Conservation (phyloP, 495 filamentous ascomycete genomes). For the Chlorociboria aeruginascens region DNA sequence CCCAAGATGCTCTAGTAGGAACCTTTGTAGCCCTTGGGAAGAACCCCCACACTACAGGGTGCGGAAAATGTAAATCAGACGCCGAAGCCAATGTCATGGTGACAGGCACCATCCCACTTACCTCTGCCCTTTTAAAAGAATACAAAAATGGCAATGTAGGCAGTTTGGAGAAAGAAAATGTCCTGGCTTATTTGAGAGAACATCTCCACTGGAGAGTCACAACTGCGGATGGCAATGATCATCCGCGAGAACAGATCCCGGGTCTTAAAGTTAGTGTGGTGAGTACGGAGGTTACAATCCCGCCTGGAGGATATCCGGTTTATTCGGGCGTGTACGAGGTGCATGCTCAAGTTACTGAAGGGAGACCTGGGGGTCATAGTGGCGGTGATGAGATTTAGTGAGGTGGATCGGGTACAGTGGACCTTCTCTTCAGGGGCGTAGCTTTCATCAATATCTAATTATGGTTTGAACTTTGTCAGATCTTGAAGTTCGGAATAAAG, state of each 20-base stretch:
- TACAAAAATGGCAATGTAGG: conserved; percentile 20
- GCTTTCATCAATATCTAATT: too few species aligned
- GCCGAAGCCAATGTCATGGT: conserved; percentile 20
- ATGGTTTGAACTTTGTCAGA: too few species aligned
- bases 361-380: conserved; percentile 20
- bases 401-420: too few species aligned
- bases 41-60: conserved; percentile 17
- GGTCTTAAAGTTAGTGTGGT: conserved; percentile 26
- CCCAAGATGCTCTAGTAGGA: conserved; percentile 27
- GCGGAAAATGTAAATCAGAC: conserved; percentile 25
- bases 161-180: conserved; percentile 21
- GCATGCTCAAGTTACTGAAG: conserved; percentile 25
- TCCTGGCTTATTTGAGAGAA: conserved; percentile 24
- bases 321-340: conserved; percentile 25
- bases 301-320: conserved; percentile 16
- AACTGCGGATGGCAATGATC: conserved; percentile 25
- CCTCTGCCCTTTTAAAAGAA: conserved; percentile 27
- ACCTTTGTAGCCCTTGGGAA: conserved; percentile 28
- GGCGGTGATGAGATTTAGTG: neutral
- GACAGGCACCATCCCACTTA: conserved; percentile 31
- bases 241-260: conserved; percentile 19
- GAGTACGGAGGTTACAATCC: conserved; percentile 23
- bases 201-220: conserved; percentile 26
- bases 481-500: too few species aligned
- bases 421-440: too few species aligned